These are phyloP conservation scores for Ustilago loliicola DNA, from an alignment of 1,284 basidiomycete species.

Conservation along the genomic window DNA sequence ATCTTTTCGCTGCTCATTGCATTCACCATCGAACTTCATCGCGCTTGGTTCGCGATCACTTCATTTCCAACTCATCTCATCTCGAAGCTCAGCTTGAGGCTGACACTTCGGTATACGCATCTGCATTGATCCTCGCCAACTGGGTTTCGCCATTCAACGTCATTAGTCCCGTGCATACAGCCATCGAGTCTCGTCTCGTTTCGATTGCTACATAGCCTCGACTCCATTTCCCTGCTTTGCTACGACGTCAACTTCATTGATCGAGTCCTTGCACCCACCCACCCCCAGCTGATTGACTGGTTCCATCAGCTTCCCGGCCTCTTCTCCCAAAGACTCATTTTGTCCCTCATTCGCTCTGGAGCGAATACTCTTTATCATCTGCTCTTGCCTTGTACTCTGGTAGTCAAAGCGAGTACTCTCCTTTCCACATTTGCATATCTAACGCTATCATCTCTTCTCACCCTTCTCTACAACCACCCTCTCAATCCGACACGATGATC, in stretches of 20 bases:
- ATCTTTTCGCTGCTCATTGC: slow-evolving; percentile 18
- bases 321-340: neutral
- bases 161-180: neutral
- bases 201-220: slow-evolving; percentile 5
- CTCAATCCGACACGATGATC: slow-evolving; percentile 26
- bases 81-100: neutral
- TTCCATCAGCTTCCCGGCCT: slow-evolving; percentile 19
- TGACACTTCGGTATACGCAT: slow-evolving; percentile 3
- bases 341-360: slow-evolving; percentile 30
- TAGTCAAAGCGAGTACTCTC: slow-evolving; percentile 19
- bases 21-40: slow-evolving; percentile 12
- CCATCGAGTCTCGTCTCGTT: slow-evolving; percentile 11
- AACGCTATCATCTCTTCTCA: neutral
- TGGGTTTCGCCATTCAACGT: neutral
- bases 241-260: slow-evolving; percentile 19
- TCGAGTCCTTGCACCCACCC: neutral
- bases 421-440: slow-evolving; percentile 1
- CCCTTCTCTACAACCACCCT: neutral
- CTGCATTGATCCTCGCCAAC: neutral
- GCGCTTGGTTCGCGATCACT: slow-evolving; percentile 38
- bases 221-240: slow-evolving; percentile 23
- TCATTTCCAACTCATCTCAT: slow-evolving; percentile 17
- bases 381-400: slow-evolving; percentile 34
- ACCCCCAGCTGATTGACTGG: slow-evolving; percentile 38
- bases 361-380: neutral